Evolutionary conservation across 2,329 filamentous ascomycete genomes (phyloP), one percentile per base, ranked within the genome.

Genomic region (Dactylellina leptospora): DNA sequence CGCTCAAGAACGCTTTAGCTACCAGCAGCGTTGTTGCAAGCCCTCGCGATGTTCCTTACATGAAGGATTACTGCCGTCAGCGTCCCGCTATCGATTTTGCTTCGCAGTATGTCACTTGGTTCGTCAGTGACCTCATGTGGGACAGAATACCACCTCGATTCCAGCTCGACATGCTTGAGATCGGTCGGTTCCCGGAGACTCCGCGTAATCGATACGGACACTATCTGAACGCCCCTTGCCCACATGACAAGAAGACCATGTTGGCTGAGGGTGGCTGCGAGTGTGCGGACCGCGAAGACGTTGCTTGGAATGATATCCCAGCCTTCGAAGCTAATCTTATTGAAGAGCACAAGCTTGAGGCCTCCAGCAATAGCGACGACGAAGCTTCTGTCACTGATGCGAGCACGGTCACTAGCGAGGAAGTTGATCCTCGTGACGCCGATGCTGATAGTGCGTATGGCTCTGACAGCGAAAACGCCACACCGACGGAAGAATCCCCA

Each of bases 221-320:
- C 50, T 45, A 42, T 27, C 44, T 73, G 25, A 44, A 30, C 16
- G 40, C 69, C 18, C 23, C 61, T 2, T 73, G 69, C 61, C 47
- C 55, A 1, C 69, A 73, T 44, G 47, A 48, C n/a, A 66, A 66
- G 48, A 61, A 47, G 13, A 38, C 50, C n/a, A 44, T 73, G 55
- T 40, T 73, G 40, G 69, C 69, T 3, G 69, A 73, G 13, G 69
- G 69, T 28, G 69, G 69, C 25, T 73, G 69, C 23, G 69, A 66
- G n/a, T 73, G 69, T 33, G 69, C 69, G 28, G 69, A 73, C 42
- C 60, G 69, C 13, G 69, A 73, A 53, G 69, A 73, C 30, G 61
- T 73, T 28, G 27, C 55, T 25, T 73, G 69, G 69, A 33, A 42
- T 16, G 69, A 68, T 11, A 50, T 73, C 1, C 69, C 69, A 16